phyloP scores from a whole-genome alignment of 768 basidiomycete genomes.

The Dioszegia crocea region DNA sequence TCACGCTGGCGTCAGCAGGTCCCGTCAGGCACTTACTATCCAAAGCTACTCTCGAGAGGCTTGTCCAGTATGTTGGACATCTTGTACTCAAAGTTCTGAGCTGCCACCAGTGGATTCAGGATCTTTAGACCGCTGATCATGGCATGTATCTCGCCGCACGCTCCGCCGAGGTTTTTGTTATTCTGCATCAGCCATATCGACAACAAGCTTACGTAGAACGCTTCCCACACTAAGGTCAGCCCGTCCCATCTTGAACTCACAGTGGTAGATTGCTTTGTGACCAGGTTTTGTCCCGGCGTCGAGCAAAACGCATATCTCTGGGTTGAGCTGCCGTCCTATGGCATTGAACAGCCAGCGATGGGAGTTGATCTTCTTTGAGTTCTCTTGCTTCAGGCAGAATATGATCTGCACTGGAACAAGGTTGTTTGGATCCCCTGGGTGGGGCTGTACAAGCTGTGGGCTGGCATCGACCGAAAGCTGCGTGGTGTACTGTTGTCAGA shows the following conservation, averaged over 20 bases:
- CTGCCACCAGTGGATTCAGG: conserved; percentile 75
- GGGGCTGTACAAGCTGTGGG: conserved; percentile 85
- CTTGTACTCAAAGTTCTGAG: conserved; percentile 95
- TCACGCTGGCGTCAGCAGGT: conserved; percentile 54
- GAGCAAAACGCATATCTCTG: conserved; percentile 84
- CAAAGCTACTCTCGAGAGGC: conserved; percentile 90
- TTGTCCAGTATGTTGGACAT: conserved; percentile 88
- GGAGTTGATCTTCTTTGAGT: conserved; percentile 77
- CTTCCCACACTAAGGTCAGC: conserved; percentile 45
- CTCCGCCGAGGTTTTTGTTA: conserved; percentile 55
- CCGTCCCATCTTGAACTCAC: conserved; percentile 62
- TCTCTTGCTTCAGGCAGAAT: conserved; percentile 84
- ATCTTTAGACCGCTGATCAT: conserved; percentile 87
- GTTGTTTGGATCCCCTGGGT: conserved; percentile 83
- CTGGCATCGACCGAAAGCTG: conserved; percentile 88
- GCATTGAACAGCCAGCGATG: conserved; percentile 96
- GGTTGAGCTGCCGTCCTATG: conserved; percentile 78
- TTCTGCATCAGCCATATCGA: conserved; percentile 18
- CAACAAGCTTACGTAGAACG: conserved; percentile 42
- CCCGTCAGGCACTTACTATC: conserved; percentile 55
- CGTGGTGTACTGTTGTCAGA: conserved; percentile 75
- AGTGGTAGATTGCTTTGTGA: conserved; percentile 78
- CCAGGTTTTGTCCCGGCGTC: conserved; percentile 97
- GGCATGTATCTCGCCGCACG: conserved; percentile 92
- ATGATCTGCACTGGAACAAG: conserved; percentile 81